phyloP scores from a whole-genome alignment of 306 rosid species.

The Rosa chinensis region DNA sequence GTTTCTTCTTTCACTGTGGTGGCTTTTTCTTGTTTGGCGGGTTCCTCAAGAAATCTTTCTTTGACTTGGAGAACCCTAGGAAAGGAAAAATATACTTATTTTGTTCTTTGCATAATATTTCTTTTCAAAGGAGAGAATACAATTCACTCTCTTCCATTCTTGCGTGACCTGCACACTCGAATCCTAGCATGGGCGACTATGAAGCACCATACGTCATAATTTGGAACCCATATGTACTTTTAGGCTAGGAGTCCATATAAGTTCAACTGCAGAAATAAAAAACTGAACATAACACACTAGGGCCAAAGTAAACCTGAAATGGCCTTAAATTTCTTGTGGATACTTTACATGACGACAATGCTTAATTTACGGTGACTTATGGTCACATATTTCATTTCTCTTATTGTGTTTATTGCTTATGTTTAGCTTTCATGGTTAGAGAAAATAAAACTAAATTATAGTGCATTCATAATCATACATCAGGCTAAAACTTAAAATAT shows the following conservation, averaged over 20 bases:
- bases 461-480: too few relatives aligned
- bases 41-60: constrained; percentile 79
- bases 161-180: constrained; percentile 28
- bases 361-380: too few relatives aligned
- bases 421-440: too few relatives aligned
- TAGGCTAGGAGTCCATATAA: neutral
- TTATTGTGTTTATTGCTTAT: too few relatives aligned
- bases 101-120: constrained; percentile 38
- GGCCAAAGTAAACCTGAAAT: too few relatives aligned
- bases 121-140: neutral
- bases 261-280: too few relatives aligned
- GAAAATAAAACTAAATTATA: too few relatives aligned
- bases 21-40: constrained; percentile 71
- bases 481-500: too few relatives aligned
- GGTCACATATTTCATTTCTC: too few relatives aligned
- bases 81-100: constrained; percentile 23
- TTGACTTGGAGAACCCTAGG: constrained; percentile 64
- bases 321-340: neutral
- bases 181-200: neutral
- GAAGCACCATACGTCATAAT: neutral
- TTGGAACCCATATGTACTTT: neutral
- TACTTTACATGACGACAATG: too few relatives aligned
- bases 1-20: constrained; percentile 13
- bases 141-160: constrained; percentile 5
- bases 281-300: too few relatives aligned